These are phyloP conservation scores for Aspergillus fumigatus DNA, from an alignment of 2,329 filamentous ascomycete genomes.

Conservation along the genomic window DNA sequence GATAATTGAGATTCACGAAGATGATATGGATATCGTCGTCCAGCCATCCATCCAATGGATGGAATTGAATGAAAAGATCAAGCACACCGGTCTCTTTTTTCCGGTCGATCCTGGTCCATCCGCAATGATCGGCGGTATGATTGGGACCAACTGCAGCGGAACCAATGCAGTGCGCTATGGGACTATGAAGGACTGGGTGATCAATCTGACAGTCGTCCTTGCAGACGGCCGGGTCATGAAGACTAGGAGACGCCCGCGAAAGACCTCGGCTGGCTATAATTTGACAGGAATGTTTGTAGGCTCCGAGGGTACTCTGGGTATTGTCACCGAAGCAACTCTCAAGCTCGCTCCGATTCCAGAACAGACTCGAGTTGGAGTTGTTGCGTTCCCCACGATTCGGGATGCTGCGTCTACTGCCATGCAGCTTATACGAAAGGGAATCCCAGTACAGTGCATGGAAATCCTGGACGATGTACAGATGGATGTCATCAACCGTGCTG, in stretches of 20 bases:
- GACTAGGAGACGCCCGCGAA: slow-evolving; percentile 61
- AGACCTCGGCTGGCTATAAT: slow-evolving; percentile 69
- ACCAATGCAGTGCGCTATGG: slow-evolving; percentile 63
- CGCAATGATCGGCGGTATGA: slow-evolving; percentile 55
- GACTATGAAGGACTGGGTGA: slow-evolving; percentile 72
- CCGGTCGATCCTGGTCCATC: slow-evolving; percentile 79
- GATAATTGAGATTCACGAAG: slow-evolving; percentile 72
- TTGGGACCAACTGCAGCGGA: slow-evolving; percentile 64
- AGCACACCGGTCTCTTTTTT: slow-evolving; percentile 76
- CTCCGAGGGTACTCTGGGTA: slow-evolving; percentile 65
- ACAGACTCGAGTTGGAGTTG: slow-evolving; percentile 61
- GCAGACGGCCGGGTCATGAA: slow-evolving; percentile 66
- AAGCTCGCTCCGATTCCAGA: slow-evolving; percentile 63
- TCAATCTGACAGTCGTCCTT: slow-evolving; percentile 66
- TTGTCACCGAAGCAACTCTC: slow-evolving; percentile 66
- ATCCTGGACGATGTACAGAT: slow-evolving; percentile 60
- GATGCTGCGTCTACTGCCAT: slow-evolving; percentile 62
- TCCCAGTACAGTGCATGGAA: slow-evolving; percentile 64
- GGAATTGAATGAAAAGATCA: slow-evolving; percentile 71
- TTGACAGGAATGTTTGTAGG: slow-evolving; percentile 65
- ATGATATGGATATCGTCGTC: slow-evolving; percentile 89
- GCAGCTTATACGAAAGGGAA: slow-evolving; percentile 59
- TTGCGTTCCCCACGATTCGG: slow-evolving; percentile 55
- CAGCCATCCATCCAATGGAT: slow-evolving; percentile 93
- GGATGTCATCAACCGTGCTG: slow-evolving; percentile 63